These are phyloP conservation scores for Fonsecaea pedrosoi DNA, from an alignment of 2,329 filamentous ascomycete genomes.

Conservation along the genomic window DNA sequence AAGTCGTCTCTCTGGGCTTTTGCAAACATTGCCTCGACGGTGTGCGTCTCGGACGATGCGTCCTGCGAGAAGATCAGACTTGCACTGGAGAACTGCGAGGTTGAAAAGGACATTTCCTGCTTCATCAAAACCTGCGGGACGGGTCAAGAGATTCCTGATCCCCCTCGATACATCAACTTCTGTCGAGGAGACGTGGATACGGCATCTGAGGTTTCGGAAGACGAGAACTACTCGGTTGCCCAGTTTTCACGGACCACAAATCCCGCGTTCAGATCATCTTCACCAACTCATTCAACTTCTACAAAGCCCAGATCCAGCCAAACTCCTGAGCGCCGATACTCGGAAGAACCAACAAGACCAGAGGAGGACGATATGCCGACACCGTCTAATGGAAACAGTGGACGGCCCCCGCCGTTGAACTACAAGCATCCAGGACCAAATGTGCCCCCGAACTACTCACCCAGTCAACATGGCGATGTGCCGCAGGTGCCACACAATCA, in stretches of 20 bases:
- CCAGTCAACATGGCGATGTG: conserved; percentile 70
- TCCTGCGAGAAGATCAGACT: conserved; percentile 96
- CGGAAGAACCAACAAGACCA: conserved; percentile 33
- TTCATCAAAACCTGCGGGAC: conserved; percentile 93
- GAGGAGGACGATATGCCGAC: conserved; percentile 34
- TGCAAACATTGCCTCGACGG: conserved; percentile 94
- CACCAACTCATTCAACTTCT: conserved; percentile 90
- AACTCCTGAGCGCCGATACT: conserved; percentile 25
- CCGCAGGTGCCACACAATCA: conserved; percentile 84
- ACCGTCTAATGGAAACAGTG: conserved; percentile 37
- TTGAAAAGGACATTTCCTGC: conserved; percentile 87
- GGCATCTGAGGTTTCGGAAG: conserved; percentile 81
- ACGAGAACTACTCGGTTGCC: conserved; percentile 93
- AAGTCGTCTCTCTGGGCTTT: conserved; percentile 99
- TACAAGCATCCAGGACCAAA: conserved; percentile 36
- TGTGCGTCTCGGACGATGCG: conserved; percentile 95
- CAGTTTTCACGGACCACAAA: conserved; percentile 97
- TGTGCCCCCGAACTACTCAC: conserved; percentile 55
- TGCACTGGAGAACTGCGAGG: conserved; percentile 92
- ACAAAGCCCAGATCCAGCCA: conserved; percentile 26
- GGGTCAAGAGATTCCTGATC: conserved; percentile 95
- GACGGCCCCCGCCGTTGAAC: conserved; percentile 38
- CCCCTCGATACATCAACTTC: conserved; percentile 98
- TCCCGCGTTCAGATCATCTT: conserved; percentile 92
- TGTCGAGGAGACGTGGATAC: conserved; percentile 86